Conservation (phyloP, 441 rosid genomes). For the Pelargonium fulgidum region DNA sequence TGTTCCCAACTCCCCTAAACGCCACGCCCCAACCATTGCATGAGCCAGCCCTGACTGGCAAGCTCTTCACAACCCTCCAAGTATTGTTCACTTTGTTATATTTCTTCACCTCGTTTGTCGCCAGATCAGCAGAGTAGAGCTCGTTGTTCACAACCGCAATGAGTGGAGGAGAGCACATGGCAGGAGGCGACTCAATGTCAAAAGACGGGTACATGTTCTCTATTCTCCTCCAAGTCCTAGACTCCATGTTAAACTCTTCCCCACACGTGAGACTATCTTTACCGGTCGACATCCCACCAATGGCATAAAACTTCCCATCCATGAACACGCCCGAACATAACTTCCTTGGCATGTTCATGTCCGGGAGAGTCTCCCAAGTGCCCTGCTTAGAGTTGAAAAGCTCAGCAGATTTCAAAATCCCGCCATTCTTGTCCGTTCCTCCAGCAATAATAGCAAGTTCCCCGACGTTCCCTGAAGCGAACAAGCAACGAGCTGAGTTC, state of each 20-base stretch:
- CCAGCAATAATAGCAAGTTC: slow-evolving; percentile 46
- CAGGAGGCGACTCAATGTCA: slow-evolving; percentile 26
- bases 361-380: slow-evolving; percentile 36
- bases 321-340: slow-evolving; percentile 50
- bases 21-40: slow-evolving; percentile 51
- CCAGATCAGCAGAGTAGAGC: slow-evolving; percentile 41
- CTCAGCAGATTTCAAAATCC: slow-evolving; percentile 37
- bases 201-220: slow-evolving; percentile 37
- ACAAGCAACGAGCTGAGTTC: slow-evolving; percentile 42
- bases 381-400: slow-evolving; percentile 40
- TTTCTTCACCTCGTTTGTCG: slow-evolving; percentile 38
- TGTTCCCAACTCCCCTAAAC: slow-evolving; percentile 42
- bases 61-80: slow-evolving; percentile 36
- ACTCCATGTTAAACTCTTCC: slow-evolving; percentile 43
- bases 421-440: slow-evolving; percentile 35
- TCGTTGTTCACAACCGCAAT: slow-evolving; percentile 34
- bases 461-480: slow-evolving; percentile 49
- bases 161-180: slow-evolving; percentile 42
- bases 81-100: slow-evolving; percentile 34
- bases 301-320: slow-evolving; percentile 50
- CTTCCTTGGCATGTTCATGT: slow-evolving; percentile 43
- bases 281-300: slow-evolving; percentile 41
- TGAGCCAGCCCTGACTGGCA: slow-evolving; percentile 40
- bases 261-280: slow-evolving; percentile 33
- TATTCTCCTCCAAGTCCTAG: slow-evolving; percentile 44